These are phyloP conservation scores for Trichoderma oligosporum DNA, from an alignment of 2,329 filamentous ascomycete species.

Conservation along the genomic window DNA sequence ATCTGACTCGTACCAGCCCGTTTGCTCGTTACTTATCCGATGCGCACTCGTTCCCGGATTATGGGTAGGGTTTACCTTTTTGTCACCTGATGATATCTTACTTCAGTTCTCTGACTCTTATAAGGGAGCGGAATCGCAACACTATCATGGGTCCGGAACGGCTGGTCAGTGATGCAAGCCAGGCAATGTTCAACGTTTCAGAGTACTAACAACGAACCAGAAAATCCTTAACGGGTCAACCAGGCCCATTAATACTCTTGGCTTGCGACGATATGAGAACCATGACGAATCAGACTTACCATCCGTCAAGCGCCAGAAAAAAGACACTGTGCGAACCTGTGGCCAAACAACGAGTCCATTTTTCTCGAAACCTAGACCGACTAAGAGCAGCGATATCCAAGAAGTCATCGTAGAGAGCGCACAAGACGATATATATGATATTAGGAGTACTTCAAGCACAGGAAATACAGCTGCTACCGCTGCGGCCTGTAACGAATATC, in stretches of 20 bases:
- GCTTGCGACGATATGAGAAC: not conserved
- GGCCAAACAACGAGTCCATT: constrained; percentile 4
- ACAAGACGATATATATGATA: constrained; percentile 16
- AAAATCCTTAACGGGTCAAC: constrained; percentile 25
- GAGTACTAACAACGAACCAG: constrained; percentile 21
- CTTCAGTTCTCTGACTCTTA: constrained; percentile 23
- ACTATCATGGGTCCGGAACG: constrained; percentile 24
- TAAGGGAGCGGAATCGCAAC: constrained; percentile 25
- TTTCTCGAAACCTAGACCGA: not conserved
- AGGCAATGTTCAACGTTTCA: not conserved
- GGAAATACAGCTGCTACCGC: not conserved
- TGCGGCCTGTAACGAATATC: constrained; percentile 22
- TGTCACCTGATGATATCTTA: not conserved
- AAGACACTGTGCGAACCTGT: not conserved
- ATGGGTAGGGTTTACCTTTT: constrained; percentile 35
- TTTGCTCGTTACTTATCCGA: constrained; percentile 36
- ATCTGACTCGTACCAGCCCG: constrained; percentile 28
- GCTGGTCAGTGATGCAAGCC: constrained; percentile 26
- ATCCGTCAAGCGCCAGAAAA: constrained; percentile 26
- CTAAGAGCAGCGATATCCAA: not conserved
- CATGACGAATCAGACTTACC: constrained; percentile 18
- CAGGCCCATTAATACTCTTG: constrained; percentile 26
- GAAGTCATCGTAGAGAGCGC: not conserved
- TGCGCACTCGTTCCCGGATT: constrained; percentile 40
- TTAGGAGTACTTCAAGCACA: constrained; percentile 19